Percentiles rank a stretch among this genome's conserved stretches.
phyloP scores from a whole-genome alignment of 2,329 filamentous ascomycete species.

The Talaromyces sp. region DNA sequence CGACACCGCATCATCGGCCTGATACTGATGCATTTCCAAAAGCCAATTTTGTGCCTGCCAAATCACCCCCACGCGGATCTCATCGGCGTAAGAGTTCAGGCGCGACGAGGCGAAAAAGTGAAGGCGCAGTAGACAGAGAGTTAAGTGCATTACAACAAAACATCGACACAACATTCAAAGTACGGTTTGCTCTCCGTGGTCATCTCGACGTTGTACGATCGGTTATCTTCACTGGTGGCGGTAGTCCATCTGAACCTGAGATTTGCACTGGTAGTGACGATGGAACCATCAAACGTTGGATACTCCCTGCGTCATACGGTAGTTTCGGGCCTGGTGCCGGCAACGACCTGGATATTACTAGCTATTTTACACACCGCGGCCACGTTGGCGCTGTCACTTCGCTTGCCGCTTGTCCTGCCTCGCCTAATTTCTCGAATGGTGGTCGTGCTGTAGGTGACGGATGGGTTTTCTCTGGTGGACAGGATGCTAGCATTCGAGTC shows the following conservation, averaged over 20 bases:
- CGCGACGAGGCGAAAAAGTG: conserved; percentile 64
- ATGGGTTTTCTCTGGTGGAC: conserved; percentile 97
- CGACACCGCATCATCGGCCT: conserved; percentile 62
- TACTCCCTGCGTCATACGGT: conserved; percentile 79
- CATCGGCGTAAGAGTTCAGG: conserved; percentile 81
- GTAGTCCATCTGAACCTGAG: conserved; percentile 91
- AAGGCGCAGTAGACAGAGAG: conserved; percentile 64
- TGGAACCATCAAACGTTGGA: conserved; percentile 93
- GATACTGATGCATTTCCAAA: conserved; percentile 87
- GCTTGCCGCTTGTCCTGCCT: conserved; percentile 80
- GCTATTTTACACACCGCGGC: conserved; percentile 92
- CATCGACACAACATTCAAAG: conserved; percentile 79
- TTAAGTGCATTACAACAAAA: conserved; percentile 47
- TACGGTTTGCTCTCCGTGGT: conserved; percentile 85
- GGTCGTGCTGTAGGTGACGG: conserved; percentile 87
- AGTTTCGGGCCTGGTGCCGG: conserved; percentile 56
- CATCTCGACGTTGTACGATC: conserved; percentile 92
- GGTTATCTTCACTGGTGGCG: conserved; percentile 94
- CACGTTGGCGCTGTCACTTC: conserved; percentile 88
- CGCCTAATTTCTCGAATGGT: conserved; percentile 84
- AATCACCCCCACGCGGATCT: conserved; percentile 71
- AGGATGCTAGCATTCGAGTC: conserved; percentile 87
- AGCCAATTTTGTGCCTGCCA: conserved; percentile 72
- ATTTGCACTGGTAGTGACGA: conserved; percentile 96
- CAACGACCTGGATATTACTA: conserved; percentile 84